Base-by-base conservation (phyloP, 495 filamentous ascomycete genomes). In the Neurospora africana region DNA sequence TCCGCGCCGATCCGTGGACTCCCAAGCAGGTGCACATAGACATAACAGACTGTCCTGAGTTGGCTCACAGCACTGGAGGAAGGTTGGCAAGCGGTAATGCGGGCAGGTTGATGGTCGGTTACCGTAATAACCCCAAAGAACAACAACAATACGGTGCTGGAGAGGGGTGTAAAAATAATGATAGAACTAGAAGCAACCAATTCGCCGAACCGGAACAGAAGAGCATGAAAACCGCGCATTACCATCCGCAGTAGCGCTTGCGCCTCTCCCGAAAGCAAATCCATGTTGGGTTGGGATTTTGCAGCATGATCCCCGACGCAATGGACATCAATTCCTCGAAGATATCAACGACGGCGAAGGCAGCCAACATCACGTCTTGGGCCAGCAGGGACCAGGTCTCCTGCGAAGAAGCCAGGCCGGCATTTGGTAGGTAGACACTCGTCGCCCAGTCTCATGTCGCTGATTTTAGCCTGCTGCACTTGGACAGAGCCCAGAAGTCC, bases 181-280 rank as follows among this genome's bases (percentile, higher is more conserved):
- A 65, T 58, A 35, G 27, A 58, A 35, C 13, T 65, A 19, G 21
- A 27, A 58, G 27, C 53, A 65, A 65, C 27, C 53, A 8, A 35
- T 8, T 65, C 53, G 27, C 27, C 27, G 23, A 61, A 8, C 7
- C 5, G 2, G 69, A 70, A 53, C 27, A 70, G 19, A 33, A 23
- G 11, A 47, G 39, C n/a, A 58, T n/a, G 30, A 36, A 37, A 47
- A 58, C 61, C 70, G 47, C 70, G 44, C 70, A 71, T 71, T 33
- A 65, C 27, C 53, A 65, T 65, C 19, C 39, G 10, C 21, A 33
- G 37, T 27, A 67, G 70, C 38, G 70, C 70, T 68, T 68, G 47
- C 35, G 35, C 33, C 47, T 71, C 70, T 71, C 70, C 35, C 35
- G 70, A 23, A 17, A 65, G 53, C 23, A 65, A 35, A 65, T 65